These are phyloP conservation scores for Claviceps sp. DNA, from an alignment of 2,329 filamentous ascomycete species.

Conservation along the genomic window DNA sequence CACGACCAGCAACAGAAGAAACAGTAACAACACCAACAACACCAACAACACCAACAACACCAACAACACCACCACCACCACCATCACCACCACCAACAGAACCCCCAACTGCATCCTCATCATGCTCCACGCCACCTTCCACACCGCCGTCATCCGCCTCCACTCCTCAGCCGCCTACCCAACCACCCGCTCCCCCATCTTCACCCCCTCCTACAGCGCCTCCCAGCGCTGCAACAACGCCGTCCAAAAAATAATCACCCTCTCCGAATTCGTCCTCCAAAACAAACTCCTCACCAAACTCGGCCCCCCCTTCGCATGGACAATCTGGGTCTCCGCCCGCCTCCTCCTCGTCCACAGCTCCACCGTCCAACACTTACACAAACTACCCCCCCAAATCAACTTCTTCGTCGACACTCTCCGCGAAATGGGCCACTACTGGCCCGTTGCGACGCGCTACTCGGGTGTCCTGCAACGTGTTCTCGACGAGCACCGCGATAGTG, in stretches of 20 bases:
- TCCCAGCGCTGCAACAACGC: conserved; percentile 71
- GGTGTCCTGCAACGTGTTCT: conserved; percentile 69
- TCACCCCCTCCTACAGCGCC: conserved; percentile 77
- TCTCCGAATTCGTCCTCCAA: conserved; percentile 65
- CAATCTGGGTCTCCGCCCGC: conserved; percentile 80
- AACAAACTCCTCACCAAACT: conserved; percentile 66
- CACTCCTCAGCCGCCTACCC: conserved; percentile 91
- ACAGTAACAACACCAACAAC: conserved; percentile 61
- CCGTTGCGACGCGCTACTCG: conserved; percentile 72
- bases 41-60: too few relatives aligned
- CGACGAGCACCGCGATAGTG: conserved; percentile 72
- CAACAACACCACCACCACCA: too few relatives aligned
- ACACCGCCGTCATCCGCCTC: conserved; percentile 77
- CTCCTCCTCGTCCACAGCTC: conserved; percentile 81
- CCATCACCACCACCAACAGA: too few relatives aligned
- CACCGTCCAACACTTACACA: conserved; percentile 59
- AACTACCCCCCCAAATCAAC: conserved; percentile 63
- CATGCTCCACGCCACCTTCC: conserved; percentile 82
- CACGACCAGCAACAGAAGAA: conserved; percentile 32
- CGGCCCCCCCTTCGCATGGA: conserved; percentile 83
- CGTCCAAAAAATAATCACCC: conserved; percentile 67
- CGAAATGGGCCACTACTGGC: conserved; percentile 74
- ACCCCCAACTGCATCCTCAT: conserved; percentile 62
- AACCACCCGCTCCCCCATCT: conserved; percentile 75
- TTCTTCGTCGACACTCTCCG: conserved; percentile 73